These are phyloP conservation scores for Lactarius akahatsu DNA, from an alignment of 768 basidiomycete species.

Conservation along the genomic window DNA sequence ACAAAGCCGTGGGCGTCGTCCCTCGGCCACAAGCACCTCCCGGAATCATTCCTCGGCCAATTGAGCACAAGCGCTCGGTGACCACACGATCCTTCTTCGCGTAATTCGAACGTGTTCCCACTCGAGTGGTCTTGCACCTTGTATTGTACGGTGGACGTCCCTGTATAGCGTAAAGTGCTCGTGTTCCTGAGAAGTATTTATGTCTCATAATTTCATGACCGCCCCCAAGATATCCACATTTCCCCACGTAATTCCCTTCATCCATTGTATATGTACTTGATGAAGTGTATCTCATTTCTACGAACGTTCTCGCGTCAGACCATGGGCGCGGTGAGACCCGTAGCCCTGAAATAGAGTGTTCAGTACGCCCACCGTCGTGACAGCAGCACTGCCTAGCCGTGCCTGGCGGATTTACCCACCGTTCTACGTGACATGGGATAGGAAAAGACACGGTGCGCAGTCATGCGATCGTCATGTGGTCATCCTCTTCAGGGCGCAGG, in stretches of 20 bases:
- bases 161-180: not conserved
- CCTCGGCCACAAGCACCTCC: constrained; percentile 14
- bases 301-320: too few relatives aligned
- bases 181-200: too few relatives aligned
- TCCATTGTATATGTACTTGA: not conserved
- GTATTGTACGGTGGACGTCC: not conserved
- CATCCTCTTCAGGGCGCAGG: not conserved
- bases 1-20: constrained; percentile 27
- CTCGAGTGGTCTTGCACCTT: not conserved
- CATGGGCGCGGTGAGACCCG: not conserved
- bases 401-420: not conserved
- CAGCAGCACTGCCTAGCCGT: not conserved
- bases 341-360: not conserved
- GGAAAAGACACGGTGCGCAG: not conserved
- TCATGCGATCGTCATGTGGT: not conserved
- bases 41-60: not conserved
- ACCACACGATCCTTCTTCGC: constrained; percentile 4
- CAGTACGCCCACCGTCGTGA: not conserved
- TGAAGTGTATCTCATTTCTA: too few relatives aligned
- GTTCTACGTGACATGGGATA: not conserved
- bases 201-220: too few relatives aligned
- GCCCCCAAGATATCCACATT: not conserved
- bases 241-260: not conserved
- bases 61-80: not conserved
- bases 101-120: constrained; percentile 1